Conservation (phyloP, 495 filamentous ascomycete genomes). For the Xanthoparmelia taractica region DNA sequence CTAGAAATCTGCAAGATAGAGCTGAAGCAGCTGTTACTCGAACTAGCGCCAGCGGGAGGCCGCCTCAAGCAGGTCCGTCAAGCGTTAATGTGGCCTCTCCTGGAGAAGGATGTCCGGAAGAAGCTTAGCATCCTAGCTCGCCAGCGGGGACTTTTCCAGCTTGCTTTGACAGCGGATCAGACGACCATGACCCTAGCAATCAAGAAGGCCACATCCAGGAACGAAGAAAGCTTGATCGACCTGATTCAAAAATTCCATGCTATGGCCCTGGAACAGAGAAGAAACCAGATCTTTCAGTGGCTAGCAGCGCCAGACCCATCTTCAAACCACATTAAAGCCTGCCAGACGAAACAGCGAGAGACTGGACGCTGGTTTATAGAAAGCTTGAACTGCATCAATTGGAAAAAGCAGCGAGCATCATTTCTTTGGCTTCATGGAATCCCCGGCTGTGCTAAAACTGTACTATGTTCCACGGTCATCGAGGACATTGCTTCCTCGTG, state of each 20-base stretch:
- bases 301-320: background rate
- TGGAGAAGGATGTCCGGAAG: background rate
- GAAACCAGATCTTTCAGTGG: background rate
- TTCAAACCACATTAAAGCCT: background rate
- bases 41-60: background rate
- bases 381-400: background rate
- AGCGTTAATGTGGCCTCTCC: background rate
- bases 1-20: background rate
- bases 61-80: background rate
- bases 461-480: constrained; percentile 13
- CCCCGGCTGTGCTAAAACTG: constrained; percentile 13
- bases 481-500: background rate
- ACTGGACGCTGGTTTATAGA: constrained; percentile 10
- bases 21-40: background rate
- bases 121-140: background rate
- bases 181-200: background rate
- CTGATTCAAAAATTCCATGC: background rate
- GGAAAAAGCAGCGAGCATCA: background rate
- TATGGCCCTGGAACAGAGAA: background rate
- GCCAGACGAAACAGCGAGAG: background rate
- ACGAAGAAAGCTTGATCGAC: background rate
- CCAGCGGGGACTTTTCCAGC: background rate
- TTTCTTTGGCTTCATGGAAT: constrained; percentile 11
- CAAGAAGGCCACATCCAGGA: background rate
- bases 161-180: background rate